Base-by-base conservation (phyloP, 75 land plant genomes). In the Adiantum capillusveneris region DNA sequence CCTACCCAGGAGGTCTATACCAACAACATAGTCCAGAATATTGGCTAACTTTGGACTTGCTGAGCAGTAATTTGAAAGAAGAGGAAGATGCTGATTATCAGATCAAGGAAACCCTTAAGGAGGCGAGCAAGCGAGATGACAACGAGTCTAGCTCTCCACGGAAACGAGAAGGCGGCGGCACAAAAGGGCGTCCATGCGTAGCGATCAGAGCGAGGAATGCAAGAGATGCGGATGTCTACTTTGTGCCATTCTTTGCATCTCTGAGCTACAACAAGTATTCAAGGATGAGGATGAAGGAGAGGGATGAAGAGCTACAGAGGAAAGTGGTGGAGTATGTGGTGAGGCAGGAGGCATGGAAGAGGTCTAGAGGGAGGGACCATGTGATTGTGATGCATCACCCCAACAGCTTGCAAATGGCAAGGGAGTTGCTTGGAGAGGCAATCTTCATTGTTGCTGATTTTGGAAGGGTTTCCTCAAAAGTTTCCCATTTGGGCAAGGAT, bases 41-140 rank as follows among this genome's bases (percentile, higher is more conserved):
- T 50, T 92, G 97, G 97, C 86, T 92, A 30, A 92, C 97, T 0
- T 64, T 87, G 58, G 97, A 92, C 72, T 84, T 92, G 29, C 63
- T 92, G 37, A n/a, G n/a, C n/a, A 34, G 16, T 69, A 79, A 1
- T 87, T 88, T 7, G 72, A 5, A 46, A 3, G 22, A 46, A 46
- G 22, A 46, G 3, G 12, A 17, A 2, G 22, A 46, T 46, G 22
- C 5, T 6, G 21, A 34, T 46, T 1, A 11, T 46, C 13, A 5
- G 9, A 6, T 17, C 17, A 46, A 46, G 6, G 50, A 18, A 2
- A 17, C 2, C 6, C 18, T 46, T 2, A 46, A 46, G 22, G 22
- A 18, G 22, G 13, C 5, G 22, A 2, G 50, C 50, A 21, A 46
- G 12, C 22, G 50, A 2, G 50, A 46, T 21, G 50, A 2, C 13